phyloP scores from a whole-genome alignment of 139 green algal genomes.

The Chlamydomonas incerta region DNA sequence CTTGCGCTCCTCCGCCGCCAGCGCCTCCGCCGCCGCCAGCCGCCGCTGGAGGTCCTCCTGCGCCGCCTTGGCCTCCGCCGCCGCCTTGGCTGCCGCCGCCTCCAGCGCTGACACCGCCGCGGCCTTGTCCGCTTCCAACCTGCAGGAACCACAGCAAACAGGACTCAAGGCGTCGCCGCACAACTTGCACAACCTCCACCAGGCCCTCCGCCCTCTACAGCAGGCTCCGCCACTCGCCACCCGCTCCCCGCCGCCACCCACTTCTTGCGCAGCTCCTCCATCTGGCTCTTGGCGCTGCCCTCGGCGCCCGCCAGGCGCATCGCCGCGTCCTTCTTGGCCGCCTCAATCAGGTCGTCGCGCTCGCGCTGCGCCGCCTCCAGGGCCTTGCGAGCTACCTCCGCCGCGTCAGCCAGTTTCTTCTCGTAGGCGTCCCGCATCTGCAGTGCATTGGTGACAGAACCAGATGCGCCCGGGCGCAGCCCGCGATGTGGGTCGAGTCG shows the following conservation, averaged over 20 bases:
- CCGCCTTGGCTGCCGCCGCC: background rate
- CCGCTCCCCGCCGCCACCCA: background rate
- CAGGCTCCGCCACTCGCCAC: too few species aligned
- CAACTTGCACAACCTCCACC: too few species aligned
- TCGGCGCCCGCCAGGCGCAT: constrained; percentile 20
- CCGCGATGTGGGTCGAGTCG: too few species aligned
- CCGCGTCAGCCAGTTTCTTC: constrained; percentile 3
- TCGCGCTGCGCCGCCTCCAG: constrained; percentile 16
- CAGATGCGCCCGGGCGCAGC: too few species aligned
- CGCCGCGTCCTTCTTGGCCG: constrained; percentile 17
- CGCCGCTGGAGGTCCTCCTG: constrained; percentile 5
- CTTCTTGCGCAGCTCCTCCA: constrained; percentile 39
- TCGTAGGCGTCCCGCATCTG: constrained; percentile 18
- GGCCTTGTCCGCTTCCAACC: background rate
- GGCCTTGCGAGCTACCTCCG: constrained; percentile 27
- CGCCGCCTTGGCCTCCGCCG: background rate
- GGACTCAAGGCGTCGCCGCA: too few species aligned
- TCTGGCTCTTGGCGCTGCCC: constrained; percentile 9
- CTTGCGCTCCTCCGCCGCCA: constrained; percentile 15
- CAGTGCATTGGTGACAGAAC: too few species aligned
- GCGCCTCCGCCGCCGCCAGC: constrained; percentile 25
- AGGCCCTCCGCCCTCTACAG: too few species aligned
- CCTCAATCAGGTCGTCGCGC: constrained; percentile 1
- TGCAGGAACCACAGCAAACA: too few species aligned
- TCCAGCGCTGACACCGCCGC: background rate